A percentile compares a stretch with the other conserved stretches of the same genome.
Conservation (phyloP, 257 asterid species). For the Avicennia marina region DNA sequence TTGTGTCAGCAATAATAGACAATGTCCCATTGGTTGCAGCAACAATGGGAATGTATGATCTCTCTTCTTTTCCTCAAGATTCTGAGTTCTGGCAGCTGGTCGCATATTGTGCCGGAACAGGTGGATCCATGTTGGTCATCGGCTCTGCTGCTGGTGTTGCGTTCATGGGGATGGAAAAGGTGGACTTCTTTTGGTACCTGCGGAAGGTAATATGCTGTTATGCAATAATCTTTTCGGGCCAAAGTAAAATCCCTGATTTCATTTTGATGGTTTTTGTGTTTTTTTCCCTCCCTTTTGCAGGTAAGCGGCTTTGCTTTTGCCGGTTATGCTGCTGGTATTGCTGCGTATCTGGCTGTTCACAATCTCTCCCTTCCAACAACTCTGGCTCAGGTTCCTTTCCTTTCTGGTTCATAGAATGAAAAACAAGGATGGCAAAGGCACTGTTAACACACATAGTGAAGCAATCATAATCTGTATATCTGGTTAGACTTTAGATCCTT, state of each 20-base stretch:
- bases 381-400: constrained; percentile 71
- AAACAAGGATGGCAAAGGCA: no score
- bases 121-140: constrained; percentile 91
- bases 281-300: constrained; percentile 33
- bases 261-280: not conserved
- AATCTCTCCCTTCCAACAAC: constrained; percentile 72
- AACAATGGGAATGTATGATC: constrained; percentile 96
- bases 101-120: constrained; percentile 94
- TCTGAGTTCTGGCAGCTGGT: constrained; percentile 96
- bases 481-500: no score
- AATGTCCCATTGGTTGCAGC: constrained; percentile 97
- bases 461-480: no score
- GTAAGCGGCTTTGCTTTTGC: constrained; percentile 99
- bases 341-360: constrained; percentile 73
- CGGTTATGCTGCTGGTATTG: constrained; percentile 95
- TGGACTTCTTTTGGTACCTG: constrained; percentile 94
- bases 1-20: constrained; percentile 87
- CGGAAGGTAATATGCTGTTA: constrained; percentile 48
- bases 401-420: constrained; percentile 67
- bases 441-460: no score
- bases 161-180: constrained; percentile 96
- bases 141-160: constrained; percentile 99
- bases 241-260: constrained; percentile 5
- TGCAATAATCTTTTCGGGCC: not conserved
- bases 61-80: constrained; percentile 73